Evolutionary conservation across 2,329 filamentous ascomycete genomes (phyloP), one percentile per base, ranked within the genome.

Genomic region (Trichoderma harzianum): DNA sequence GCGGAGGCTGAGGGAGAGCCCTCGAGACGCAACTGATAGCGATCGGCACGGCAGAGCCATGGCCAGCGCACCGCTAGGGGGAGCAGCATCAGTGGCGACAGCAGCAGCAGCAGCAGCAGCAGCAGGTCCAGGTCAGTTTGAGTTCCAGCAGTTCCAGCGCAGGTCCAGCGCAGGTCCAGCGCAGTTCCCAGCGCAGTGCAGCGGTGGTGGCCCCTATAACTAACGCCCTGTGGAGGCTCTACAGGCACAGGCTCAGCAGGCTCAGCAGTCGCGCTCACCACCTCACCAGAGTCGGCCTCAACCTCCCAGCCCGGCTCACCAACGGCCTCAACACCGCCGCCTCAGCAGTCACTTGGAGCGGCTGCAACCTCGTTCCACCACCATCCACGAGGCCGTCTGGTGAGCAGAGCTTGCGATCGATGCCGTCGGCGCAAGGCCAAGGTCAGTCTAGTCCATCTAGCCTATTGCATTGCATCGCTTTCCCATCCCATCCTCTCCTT

Each of bases 351-450:
- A 10, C 66, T 61, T 5, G 34, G 18, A 51, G 36, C 66, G 51
- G 60, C 58, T 34, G 58, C 68, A 47, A 55, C 68, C 28, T 64
- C 69, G 61, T 58, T 67, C 43, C 63, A 67, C 39, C 62, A 73
- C 62, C 68, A 71, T 24, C 69, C 71, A 3, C 68, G 71, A 43
- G 71, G 71, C 12, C 65, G 71, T 26, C 60, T 73, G 43, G 73
- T 75, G 36, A 77, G 74, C 61, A 74, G 79, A 76, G 80, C 79
- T 1, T 81, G 79, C 74, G 80, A 82, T 72, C 78, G 80, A 5
- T 82, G 80, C 58, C 79, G 80, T 26, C 79, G 77, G 73, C 77
- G 80, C 74, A 82, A 82, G 76, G 80, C 79, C 34, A 81, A 78
- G 77, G 80, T 80, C 58, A 70, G 74, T 62, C 55, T 26, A 55